Base-by-base conservation (phyloP, 2,329 filamentous ascomycete species). In the Bipolaris cookei region DNA sequence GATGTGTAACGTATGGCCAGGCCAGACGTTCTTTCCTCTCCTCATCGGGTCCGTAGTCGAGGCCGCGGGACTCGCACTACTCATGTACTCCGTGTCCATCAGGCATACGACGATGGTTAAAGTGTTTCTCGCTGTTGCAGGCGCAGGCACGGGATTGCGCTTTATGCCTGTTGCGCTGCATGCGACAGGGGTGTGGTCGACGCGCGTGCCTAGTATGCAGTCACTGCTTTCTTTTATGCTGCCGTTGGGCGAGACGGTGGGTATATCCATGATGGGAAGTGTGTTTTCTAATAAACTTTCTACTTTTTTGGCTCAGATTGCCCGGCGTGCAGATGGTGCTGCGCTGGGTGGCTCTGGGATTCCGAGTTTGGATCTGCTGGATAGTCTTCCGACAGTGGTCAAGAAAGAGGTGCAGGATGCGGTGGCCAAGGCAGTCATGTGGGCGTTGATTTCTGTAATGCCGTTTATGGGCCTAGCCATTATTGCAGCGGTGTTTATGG, bases 101-200 rank as follows among this genome's bases (percentile, higher is more conserved):
- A 79, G 82, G 1, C 74, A 84, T 46, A 74, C 77, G 0, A 69
- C 77, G 0, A 72, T 84, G 6, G 82, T 90, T 20, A 88, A 85
- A 62, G 87, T 84, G 23, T 89, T 90, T 82, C 86, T 90, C 78
- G 86, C 82, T 0, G 71, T 90, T 1, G 81, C 85, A 0, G 88
- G 88, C 1, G 81, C 80, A 0, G 88, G 88, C 0, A 86, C 84
- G 0, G 88, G 87, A 0, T 72, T 89, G 11, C 81, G 86, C n/a
- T 83, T 88, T 66, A 90, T 89, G 83, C 86, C 86, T 3, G 81
- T 81, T 0, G 82, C 83, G 0, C 79, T 90, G 0, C 88, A 90
- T 59, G 85, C 83, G 0, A 81, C 88, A 0, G 88, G 84, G 0
- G 82, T 86, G 56, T 89, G 87, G 73, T 85, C 84, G 0, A 72